Conservation (phyloP, 2,329 filamentous ascomycete species). For the Hypoxylon sp. region DNA sequence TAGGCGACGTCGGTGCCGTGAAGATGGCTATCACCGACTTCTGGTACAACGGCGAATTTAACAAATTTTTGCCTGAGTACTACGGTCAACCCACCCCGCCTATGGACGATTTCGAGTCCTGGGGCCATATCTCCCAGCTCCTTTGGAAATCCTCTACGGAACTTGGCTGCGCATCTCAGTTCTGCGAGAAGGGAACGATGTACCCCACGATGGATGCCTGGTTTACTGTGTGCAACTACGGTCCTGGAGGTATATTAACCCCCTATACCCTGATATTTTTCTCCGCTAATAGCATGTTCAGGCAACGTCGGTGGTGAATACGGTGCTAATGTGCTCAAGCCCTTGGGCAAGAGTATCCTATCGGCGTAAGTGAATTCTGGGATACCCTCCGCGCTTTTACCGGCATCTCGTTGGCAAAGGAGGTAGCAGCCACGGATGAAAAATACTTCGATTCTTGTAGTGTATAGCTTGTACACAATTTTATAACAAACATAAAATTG, state of each 20-base stretch:
- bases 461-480: constrained; percentile 42
- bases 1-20: constrained; percentile 68
- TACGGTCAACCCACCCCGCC: constrained; percentile 73
- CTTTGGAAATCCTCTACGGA: constrained; percentile 74
- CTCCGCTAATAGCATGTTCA: constrained; percentile 42
- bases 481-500: constrained; percentile 20
- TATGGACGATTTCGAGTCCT: constrained; percentile 71
- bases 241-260: constrained; percentile 72
- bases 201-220: constrained; percentile 65
- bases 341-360: constrained; percentile 54
- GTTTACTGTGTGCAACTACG: constrained; percentile 93
- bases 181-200: constrained; percentile 66
- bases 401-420: constrained; percentile 28
- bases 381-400: constrained; percentile 4
- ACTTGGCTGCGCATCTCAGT: constrained; percentile 72
- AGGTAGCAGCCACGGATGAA: constrained; percentile 11
- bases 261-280: background rate
- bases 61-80: constrained; percentile 63
- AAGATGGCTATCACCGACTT: constrained; percentile 79
- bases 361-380: constrained; percentile 36
- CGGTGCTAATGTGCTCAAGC: constrained; percentile 61
- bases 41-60: constrained; percentile 89
- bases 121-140: constrained; percentile 82
- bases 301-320: constrained; percentile 67
- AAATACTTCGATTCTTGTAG: constrained; percentile 37